phyloP scores from a whole-genome alignment of 106 monocot genomes.

The Dactylorhiza incarnata region DNA sequence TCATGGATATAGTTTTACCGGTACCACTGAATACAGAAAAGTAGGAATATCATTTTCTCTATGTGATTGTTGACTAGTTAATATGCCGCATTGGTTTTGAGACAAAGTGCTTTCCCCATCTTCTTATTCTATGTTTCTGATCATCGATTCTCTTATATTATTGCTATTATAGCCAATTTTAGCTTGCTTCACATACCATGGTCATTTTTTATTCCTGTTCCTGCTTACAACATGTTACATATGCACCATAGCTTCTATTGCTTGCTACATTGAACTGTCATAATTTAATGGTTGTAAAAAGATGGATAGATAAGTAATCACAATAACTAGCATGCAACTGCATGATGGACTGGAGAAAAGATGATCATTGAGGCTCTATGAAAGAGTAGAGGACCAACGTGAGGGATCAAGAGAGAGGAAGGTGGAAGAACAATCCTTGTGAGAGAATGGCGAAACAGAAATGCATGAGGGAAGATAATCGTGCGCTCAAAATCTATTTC shows the following conservation, averaged over 20 bases:
- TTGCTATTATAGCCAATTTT: neutral
- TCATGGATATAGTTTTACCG: neutral
- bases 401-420: no score
- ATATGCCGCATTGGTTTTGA: neutral
- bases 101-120: neutral
- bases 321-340: neutral
- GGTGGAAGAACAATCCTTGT: no score
- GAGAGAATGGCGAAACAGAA: no score
- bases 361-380: no score
- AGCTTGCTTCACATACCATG: neutral
- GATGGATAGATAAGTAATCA: neutral
- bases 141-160: neutral
- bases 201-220: neutral
- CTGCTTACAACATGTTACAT: neutral
- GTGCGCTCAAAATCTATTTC: no score
- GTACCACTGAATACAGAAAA: neutral
- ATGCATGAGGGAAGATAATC: no score
- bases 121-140: neutral
- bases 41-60: neutral
- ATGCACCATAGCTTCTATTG: neutral
- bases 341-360: no score
- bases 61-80: neutral
- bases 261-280: neutral
- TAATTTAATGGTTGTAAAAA: neutral
- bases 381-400: no score